These are phyloP conservation scores for Neocucurbitaria cava DNA, from an alignment of 2,329 filamentous ascomycete genomes.

Conservation along the genomic window DNA sequence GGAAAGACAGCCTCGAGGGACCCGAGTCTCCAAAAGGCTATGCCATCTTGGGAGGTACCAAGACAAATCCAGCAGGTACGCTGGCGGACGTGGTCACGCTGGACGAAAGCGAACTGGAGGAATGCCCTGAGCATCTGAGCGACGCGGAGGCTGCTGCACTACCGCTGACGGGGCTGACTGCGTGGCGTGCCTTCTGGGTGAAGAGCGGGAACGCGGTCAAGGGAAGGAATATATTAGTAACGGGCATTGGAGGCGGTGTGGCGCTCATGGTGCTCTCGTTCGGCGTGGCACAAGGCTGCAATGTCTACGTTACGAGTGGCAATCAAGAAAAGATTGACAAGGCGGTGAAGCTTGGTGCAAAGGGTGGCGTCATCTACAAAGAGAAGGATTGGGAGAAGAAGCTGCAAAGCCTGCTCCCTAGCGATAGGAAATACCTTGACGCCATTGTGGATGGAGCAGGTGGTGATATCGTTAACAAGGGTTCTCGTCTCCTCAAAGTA, in stretches of 20 bases:
- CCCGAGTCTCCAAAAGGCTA: conserved; percentile 71
- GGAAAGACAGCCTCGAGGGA: conserved; percentile 73
- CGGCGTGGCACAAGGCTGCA: conserved; percentile 72
- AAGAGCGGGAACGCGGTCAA: conserved; percentile 72
- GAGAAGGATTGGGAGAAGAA: conserved; percentile 82
- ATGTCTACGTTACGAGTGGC: conserved; percentile 83
- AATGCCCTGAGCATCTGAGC: conserved; percentile 74
- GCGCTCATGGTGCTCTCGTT: conserved; percentile 84
- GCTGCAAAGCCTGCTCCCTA: conserved; percentile 67
- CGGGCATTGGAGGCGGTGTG: conserved; percentile 92
- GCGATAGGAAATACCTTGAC: conserved; percentile 74
- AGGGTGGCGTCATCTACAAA: conserved; percentile 83
- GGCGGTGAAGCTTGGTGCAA: conserved; percentile 75
- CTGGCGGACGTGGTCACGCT: conserved; percentile 76
- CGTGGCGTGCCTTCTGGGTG: conserved; percentile 82
- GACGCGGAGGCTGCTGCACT: conserved; percentile 81
- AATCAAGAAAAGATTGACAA: conserved; percentile 76
- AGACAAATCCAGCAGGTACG: conserved; percentile 70
- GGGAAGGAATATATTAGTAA: conserved; percentile 81
- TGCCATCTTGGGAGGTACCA: conserved; percentile 73
- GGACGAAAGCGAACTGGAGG: conserved; percentile 75
- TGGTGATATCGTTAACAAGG: conserved; percentile 78
- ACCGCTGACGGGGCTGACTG: conserved; percentile 85
- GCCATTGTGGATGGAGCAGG: conserved; percentile 91
- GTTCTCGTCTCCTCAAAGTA: conserved; percentile 71